Base-by-base conservation (phyloP, 805 yeast species). In the Pichia exigua region DNA sequence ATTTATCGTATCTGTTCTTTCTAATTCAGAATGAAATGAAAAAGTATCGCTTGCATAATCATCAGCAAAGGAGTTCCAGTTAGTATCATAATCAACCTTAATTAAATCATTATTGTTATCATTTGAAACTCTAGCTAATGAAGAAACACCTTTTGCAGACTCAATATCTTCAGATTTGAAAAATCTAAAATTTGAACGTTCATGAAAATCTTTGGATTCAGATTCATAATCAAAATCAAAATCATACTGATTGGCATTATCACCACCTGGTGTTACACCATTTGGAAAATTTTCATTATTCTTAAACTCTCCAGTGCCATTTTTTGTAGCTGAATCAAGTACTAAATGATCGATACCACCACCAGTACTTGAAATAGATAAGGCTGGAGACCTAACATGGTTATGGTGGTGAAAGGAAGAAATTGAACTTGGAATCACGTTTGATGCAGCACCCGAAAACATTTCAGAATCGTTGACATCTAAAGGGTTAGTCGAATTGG, bases 91-190 rank as follows among this genome's bases (percentile, higher is more conserved):
- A 62, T 86, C 94, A 22, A 85, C 78, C 0, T 78, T 76, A 32
- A 75, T 73, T 12, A 49, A 26, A 21, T 59, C 63, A 17, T 54
- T 54, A 17, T 55, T 48, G 21, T 51, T 45, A 12, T 50, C 58
- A 9, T 53, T 30, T 32, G 68, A 71, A 2, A 76, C 73, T 58
- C 79, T 76, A 6, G 42, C 51, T 55, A 82, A 87, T 58, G 92
- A 84, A 2, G 97, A 87, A 1, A 92, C 72, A 45, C 97, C 97
- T 49, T 87, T 94, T 0, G 98, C 97, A 47, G 77, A 73, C 60
- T 85, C 91, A 45, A 92, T 83, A 58, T 89, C 94, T 51, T 86
- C 88, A 4, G 85, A 74, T 12, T 92, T 81, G 67, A 92, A 92
- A 65, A 91, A 92, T 54, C 81, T 78, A 70, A 94, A 92, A 50